Percentiles rank a stretch among this genome's conserved stretches.
Evolutionary conservation across 768 basidiomycete genomes (phyloP).

Genomic region (Boletus rubropictus): DNA sequence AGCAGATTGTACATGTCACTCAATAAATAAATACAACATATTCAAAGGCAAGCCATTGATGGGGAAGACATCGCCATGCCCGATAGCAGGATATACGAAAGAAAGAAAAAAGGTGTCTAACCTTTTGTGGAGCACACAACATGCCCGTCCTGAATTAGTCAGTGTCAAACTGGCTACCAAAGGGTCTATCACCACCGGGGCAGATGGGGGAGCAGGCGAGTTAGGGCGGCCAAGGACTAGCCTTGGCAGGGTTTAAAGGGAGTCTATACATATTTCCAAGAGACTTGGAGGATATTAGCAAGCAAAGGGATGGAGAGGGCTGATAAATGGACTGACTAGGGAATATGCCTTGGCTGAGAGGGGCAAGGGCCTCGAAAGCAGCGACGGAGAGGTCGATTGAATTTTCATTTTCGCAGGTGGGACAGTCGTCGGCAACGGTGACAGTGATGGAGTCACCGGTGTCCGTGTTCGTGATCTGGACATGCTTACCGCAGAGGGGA

Average conservation of each 20-base stretch:
- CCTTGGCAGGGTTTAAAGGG: conserved; percentile 10
- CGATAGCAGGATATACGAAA: conserved; percentile 12
- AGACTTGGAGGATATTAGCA: conserved; percentile 19
- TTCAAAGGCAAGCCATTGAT: conserved; percentile 9
- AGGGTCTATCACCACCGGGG: conserved; percentile 38
- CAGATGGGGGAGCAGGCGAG: conserved; percentile 19
- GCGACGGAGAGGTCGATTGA: conserved; percentile 70
- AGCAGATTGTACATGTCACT: background rate
- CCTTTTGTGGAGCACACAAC: background rate
- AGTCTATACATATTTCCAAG: conserved; percentile 24
- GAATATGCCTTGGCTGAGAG: conserved; percentile 46
- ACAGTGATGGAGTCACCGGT: conserved; percentile 48
- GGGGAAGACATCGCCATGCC: conserved; percentile 11
- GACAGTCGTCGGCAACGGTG: conserved; percentile 75
- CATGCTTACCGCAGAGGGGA: conserved; percentile 56
- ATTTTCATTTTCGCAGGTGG: conserved; percentile 59
- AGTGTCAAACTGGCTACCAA: conserved; percentile 9
- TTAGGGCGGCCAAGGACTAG: conserved; percentile 16
- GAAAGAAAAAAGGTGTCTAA: conserved; percentile 11
- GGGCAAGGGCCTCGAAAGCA: conserved; percentile 59
- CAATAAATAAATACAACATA: conserved; percentile 6
- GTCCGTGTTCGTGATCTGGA: conserved; percentile 61
- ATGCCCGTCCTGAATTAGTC: background rate
- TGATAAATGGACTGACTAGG: conserved; percentile 40
- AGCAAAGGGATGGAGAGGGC: background rate